These are phyloP conservation scores for Schizochytrium sp. DNA, from an alignment of 108 stramenopile genomes.

Conservation along the genomic window DNA sequence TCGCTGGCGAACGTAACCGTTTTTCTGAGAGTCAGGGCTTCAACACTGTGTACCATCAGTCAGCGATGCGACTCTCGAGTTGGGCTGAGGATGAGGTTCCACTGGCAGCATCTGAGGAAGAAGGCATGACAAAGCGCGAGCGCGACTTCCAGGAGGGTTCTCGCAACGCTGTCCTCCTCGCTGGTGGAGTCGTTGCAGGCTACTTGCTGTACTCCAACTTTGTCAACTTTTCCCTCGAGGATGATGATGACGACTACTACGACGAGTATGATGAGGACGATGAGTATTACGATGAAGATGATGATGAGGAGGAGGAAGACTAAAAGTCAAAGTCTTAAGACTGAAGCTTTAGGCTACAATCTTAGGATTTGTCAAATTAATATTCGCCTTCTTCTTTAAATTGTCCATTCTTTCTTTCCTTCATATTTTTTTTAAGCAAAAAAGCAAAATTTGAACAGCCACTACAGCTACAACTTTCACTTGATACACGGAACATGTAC, in stretches of 20 bases:
- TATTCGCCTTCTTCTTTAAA: too few relatives aligned
- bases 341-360: too few relatives aligned
- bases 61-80: background rate
- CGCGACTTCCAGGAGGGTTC: conserved; percentile 27
- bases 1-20: background rate
- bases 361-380: too few relatives aligned
- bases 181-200: conserved; percentile 15
- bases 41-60: conserved; percentile 17
- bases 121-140: background rate
- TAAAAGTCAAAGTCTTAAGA: too few relatives aligned
- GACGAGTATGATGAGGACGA: background rate
- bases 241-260: conserved; percentile 38
- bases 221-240: conserved; percentile 38
- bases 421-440: too few relatives aligned
- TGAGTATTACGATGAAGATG: background rate
- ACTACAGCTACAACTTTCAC: too few relatives aligned
- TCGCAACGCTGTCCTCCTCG: conserved; percentile 30
- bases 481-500: too few relatives aligned
- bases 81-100: conserved; percentile 31
- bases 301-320: background rate
- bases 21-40: conserved; percentile 42
- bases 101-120: background rate
- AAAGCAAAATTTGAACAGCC: too few relatives aligned
- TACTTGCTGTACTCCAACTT: conserved; percentile 40
- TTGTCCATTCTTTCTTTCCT: too few relatives aligned